phyloP scores from a whole-genome alignment of 768 basidiomycete species.

The Suillus luteus region DNA sequence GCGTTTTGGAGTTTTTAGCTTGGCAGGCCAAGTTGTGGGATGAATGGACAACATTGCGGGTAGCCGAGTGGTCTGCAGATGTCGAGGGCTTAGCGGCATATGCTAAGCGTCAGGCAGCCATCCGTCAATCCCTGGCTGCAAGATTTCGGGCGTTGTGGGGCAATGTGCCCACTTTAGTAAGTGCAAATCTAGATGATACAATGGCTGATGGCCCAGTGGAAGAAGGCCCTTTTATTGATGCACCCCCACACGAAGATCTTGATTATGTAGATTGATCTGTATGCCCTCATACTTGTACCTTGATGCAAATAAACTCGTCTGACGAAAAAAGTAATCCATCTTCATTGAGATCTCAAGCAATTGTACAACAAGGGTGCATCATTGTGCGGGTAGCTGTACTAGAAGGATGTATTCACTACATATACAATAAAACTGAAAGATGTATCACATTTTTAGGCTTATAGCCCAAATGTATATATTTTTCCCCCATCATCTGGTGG shows the following conservation, averaged over 20 bases:
- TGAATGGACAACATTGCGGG: neutral
- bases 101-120: constrained; percentile 10
- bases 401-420: too few relatives aligned
- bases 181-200: neutral
- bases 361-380: too few relatives aligned
- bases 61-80: constrained; percentile 4
- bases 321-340: neutral
- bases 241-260: neutral
- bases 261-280: neutral
- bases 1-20: constrained; percentile 13
- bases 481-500: too few relatives aligned
- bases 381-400: too few relatives aligned
- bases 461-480: too few relatives aligned
- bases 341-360: too few relatives aligned
- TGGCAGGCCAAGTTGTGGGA: constrained; percentile 19
- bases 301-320: neutral
- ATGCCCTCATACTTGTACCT: neutral
- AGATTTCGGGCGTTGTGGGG: neutral
- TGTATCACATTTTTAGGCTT: too few relatives aligned
- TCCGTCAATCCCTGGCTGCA: neutral
- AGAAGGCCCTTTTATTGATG: neutral
- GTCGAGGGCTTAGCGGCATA: constrained; percentile 10
- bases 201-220: neutral
- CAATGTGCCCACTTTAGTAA: neutral
- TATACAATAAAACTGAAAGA: too few relatives aligned